Conservation (phyloP, 495 filamentous ascomycete genomes). For the Lentithecium fluviatile region DNA sequence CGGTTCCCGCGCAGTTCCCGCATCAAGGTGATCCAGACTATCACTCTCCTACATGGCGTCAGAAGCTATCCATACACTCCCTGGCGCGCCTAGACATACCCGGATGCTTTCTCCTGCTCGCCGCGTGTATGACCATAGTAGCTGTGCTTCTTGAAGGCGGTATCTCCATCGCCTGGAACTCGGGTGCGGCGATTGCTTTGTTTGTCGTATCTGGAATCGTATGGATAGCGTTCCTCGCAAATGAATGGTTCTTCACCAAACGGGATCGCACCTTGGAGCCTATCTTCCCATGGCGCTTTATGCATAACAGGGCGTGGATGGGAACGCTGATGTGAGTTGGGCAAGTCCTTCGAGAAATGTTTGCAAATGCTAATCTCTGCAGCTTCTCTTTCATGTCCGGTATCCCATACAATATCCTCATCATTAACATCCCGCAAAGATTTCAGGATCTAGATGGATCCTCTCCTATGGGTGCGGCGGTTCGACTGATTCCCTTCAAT, state of each 20-base stretch:
- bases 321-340: constrained; percentile 1
- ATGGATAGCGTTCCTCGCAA: neutral
- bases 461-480: neutral
- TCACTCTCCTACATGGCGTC: no score
- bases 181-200: neutral
- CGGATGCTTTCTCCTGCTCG: neutral
- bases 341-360: no score
- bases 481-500: constrained; percentile 3
- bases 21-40: no score
- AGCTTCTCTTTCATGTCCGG: neutral
- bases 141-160: neutral
- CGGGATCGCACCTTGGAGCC: neutral
- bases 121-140: neutral
- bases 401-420: neutral
- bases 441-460: neutral
- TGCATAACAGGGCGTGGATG: neutral
- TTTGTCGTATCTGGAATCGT: neutral
- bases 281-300: neutral
- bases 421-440: neutral
- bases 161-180: neutral
- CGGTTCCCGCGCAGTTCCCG: neutral
- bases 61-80: neutral
- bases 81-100: neutral
- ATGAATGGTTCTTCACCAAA: neutral
- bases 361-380: no score